Evolutionary conservation across 2,329 filamentous ascomycete genomes (phyloP), one percentile per base, ranked within the genome.

Genomic region (Nannizzia gypsea): DNA sequence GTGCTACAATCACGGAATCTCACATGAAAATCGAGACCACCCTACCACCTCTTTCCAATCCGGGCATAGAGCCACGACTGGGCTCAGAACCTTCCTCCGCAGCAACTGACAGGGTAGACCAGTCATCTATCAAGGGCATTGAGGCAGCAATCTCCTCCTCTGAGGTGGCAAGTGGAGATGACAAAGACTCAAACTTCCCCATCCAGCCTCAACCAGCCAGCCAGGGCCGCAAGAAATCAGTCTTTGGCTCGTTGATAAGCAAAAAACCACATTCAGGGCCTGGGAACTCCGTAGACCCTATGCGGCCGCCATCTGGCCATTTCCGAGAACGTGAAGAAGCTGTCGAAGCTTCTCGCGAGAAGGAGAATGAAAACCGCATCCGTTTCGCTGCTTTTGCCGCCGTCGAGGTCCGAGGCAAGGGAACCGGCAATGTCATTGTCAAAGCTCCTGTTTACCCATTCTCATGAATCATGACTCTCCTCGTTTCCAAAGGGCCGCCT

Each of bases 11-110:
- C 60, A 80, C 86, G 62, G 77, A 83, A 1, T 81, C 86, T 3
- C 80, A 88, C 63, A 96, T 97, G 91, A 95, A 95, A 68, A 76
- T 90, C 3, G 93, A 97, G 71, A 75, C 77, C 4, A 79, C 79
- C 0, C 76, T 91, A 38, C 87, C 87, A 0, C 73, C 83, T 0
- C 73, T 90, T 42, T 80, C 80, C 52, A 75, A 68, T n/a, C 65
- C 72, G 20, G 58, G 70, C 61, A 11, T 64, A 11, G 66, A 62
- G 64, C 40, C 67, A 62, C 46, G 28, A 20, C 48, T 48, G 11
- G 38, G 8, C 17, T 61, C 63, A 11, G 63, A 65, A 42, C 63
- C 63, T 1, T 61, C 57, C 15, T 63, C 63, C 13, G 63, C 61
- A 6, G 56, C 59, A 2, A 59, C 58, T 4, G 63, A 66, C 15